A percentile compares a stretch with the other conserved stretches of the same genome.
These are phyloP conservation scores for Clavispora vitiphila DNA, from an alignment of 805 yeast species.

Conservation along the genomic window DNA sequence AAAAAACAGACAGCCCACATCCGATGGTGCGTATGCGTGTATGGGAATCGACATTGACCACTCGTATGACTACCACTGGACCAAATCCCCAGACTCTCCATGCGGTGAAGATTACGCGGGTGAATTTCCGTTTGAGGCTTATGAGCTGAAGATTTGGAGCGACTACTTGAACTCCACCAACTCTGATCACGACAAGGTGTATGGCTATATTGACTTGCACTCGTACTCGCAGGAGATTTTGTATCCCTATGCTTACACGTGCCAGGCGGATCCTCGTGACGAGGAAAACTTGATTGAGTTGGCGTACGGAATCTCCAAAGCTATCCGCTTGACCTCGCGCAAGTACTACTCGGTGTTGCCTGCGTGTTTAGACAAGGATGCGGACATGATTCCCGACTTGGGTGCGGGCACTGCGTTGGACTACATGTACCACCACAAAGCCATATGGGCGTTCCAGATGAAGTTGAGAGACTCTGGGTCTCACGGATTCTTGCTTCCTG, in stretches of 20 bases:
- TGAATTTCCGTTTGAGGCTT: constrained; percentile 57
- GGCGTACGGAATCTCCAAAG: constrained; percentile 74
- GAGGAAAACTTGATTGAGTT: constrained; percentile 75
- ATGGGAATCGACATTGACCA: constrained; percentile 85
- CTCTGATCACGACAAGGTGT: constrained; percentile 52
- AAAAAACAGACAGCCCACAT: constrained; percentile 65
- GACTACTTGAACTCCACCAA: constrained; percentile 39
- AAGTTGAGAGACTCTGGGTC: constrained; percentile 78
- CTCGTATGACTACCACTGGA: constrained; percentile 74
- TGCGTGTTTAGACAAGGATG: constrained; percentile 76
- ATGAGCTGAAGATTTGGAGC: constrained; percentile 37
- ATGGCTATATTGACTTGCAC: constrained; percentile 78
- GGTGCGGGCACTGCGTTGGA: constrained; percentile 81
- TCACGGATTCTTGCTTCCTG: constrained; percentile 77
- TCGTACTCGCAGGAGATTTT: constrained; percentile 81
- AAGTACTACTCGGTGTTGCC: constrained; percentile 64
- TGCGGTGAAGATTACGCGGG: constrained; percentile 87
- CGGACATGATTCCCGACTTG: constrained; percentile 65
- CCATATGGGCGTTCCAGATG: constrained; percentile 79
- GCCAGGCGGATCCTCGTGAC: constrained; percentile 69
- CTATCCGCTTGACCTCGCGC: constrained; percentile 61
- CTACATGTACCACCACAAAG: constrained; percentile 77
- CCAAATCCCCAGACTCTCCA: constrained; percentile 54
- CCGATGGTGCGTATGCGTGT: constrained; percentile 41
- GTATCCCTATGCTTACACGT: constrained; percentile 79